Evolutionary conservation across 202 grass and related monocot species (phyloP).

Genomic region (Sporobolus alterniflorus): DNA sequence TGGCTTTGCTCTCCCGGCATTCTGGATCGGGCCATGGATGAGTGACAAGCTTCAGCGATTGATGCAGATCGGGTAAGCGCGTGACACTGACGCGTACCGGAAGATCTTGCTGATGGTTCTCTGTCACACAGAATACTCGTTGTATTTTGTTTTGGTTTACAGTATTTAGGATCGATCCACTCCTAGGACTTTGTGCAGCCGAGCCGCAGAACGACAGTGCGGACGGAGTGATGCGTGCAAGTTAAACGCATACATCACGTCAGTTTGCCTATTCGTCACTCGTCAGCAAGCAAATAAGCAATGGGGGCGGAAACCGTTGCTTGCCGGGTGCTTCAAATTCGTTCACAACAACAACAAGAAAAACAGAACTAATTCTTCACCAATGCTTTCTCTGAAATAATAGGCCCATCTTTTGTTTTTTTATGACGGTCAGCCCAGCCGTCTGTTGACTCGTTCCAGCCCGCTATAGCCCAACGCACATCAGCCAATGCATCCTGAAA

Average conservation of each 20-base stretch:
- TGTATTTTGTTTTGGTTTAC: too few species aligned
- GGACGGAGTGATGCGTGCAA: background rate
- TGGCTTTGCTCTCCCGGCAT: too few species aligned
- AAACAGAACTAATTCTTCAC: too few species aligned
- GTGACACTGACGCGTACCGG: background rate
- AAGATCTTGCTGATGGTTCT: background rate
- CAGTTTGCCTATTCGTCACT: background rate
- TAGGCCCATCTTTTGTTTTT: background rate
- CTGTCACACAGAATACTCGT: background rate
- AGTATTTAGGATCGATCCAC: background rate
- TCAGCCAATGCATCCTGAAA: background rate
- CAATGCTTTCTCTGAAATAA: background rate
- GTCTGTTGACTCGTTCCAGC: background rate
- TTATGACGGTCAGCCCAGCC: too few species aligned
- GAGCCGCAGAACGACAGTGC: too few species aligned
- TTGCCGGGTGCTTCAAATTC: constrained; percentile 1
- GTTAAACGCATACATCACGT: background rate
- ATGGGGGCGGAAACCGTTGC: background rate
- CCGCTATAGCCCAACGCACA: background rate
- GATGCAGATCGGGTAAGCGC: background rate
- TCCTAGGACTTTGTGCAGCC: background rate
- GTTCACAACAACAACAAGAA: too few species aligned
- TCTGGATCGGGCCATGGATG: too few species aligned
- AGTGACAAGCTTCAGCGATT: background rate
- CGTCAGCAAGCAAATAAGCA: background rate